A percentile compares a stretch with the other conserved stretches of the same genome.
phyloP scores from a whole-genome alignment of 106 monocot species.

The Phalaenopsis equestris region DNA sequence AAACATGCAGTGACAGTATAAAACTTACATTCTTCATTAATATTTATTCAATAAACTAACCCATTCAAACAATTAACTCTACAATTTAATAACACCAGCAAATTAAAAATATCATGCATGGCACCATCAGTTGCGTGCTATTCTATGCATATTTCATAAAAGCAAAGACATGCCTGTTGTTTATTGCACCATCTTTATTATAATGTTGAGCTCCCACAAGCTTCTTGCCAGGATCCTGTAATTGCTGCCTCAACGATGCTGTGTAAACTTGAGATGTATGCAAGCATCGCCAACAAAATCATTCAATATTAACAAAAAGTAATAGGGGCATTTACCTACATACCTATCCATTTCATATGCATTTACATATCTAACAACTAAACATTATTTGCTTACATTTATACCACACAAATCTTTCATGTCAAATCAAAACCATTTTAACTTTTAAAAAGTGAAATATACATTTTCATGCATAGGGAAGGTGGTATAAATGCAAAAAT shows the following conservation, averaged over 20 bases:
- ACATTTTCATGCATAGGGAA: too few species aligned
- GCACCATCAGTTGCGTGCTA: neutral
- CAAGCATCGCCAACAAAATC: neutral
- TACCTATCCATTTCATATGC: too few species aligned
- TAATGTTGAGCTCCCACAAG: constrained; percentile 91
- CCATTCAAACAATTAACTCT: neutral
- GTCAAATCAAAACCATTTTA: too few species aligned
- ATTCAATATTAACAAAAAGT: neutral
- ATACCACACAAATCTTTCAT: too few species aligned
- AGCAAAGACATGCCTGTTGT: constrained; percentile 50
- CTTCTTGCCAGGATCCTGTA: constrained; percentile 87
- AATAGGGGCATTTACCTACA: too few species aligned
- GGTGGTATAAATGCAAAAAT: too few species aligned
- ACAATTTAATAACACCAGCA: neutral
- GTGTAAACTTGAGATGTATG: constrained; percentile 53
- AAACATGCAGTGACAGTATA: neutral
- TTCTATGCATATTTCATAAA: neutral
- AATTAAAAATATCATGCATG: neutral
- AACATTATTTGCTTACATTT: too few species aligned
- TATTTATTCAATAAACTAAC: neutral
- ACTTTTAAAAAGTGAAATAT: too few species aligned
- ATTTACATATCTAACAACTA: too few species aligned
- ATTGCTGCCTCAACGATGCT: constrained; percentile 87
- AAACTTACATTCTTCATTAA: neutral
- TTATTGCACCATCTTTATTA: constrained; percentile 72